phyloP scores from a whole-genome alignment of 495 filamentous ascomycete species.

The Platismatia glauca region DNA sequence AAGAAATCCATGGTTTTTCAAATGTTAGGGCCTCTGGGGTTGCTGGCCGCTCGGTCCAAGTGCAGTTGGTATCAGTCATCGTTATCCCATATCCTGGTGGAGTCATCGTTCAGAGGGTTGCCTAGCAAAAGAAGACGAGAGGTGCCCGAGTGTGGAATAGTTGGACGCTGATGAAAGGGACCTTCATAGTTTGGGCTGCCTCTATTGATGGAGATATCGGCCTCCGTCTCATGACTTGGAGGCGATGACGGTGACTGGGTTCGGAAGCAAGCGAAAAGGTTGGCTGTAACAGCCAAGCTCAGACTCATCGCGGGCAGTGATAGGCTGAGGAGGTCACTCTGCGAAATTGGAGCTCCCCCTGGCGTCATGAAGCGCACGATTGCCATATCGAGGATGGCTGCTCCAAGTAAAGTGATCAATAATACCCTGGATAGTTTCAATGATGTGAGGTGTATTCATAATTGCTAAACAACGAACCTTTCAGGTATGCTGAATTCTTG shows the following conservation, averaged over 20 bases:
- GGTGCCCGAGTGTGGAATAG: not conserved
- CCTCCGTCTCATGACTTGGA: not conserved
- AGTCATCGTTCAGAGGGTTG: not conserved
- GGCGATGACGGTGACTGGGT: not conserved
- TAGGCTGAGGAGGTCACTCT: constrained; percentile 4
- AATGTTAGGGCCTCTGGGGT: too few species aligned
- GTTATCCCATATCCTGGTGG: not conserved
- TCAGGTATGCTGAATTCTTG: not conserved
- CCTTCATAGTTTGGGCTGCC: not conserved
- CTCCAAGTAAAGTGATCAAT: not conserved
- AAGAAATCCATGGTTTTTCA: too few species aligned
- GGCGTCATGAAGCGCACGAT: constrained; percentile 1
- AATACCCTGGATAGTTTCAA: not conserved
- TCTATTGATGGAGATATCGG: not conserved
- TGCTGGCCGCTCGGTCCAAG: too few species aligned
- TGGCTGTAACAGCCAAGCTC: not conserved
- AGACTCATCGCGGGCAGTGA: not conserved
- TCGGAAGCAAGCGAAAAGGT: not conserved
- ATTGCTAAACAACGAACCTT: not conserved
- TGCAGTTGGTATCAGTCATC: not conserved
- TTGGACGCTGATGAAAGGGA: not conserved
- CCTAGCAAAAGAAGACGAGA: not conserved
- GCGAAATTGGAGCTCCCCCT: not conserved
- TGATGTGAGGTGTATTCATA: not conserved
- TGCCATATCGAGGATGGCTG: constrained; percentile 2